Evolutionary conservation across 2,329 filamentous ascomycete species (phyloP).

Genomic region (Cladosporium velox): DNA sequence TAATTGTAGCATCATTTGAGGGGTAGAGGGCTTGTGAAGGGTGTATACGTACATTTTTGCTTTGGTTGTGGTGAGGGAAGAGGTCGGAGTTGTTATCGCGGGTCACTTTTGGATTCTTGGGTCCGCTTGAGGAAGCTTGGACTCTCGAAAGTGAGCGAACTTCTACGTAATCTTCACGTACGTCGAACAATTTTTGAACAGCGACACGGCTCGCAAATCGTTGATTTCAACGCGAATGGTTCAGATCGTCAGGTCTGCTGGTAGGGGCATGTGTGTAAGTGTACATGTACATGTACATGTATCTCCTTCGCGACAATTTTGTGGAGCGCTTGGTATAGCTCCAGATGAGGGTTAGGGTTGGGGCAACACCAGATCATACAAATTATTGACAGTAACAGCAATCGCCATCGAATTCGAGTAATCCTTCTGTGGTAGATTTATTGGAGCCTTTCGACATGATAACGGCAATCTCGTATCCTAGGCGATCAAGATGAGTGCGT

Average conservation of each 20-base stretch:
- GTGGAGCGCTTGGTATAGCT: not conserved
- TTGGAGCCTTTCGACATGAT: not conserved
- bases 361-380: not conserved
- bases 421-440: not conserved
- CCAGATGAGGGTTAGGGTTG: not conserved
- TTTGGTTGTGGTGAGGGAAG: slow-evolving; percentile 1
- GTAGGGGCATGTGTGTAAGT: too few relatives aligned
- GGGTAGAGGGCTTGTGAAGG: not conserved
- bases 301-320: not conserved
- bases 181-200: not conserved
- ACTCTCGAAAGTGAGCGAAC: not conserved
- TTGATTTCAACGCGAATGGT: not conserved
- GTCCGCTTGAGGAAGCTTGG: not conserved
- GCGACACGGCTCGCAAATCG: not conserved
- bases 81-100: not conserved
- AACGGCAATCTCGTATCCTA: not conserved
- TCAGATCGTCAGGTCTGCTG: not conserved
- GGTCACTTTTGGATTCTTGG: not conserved
- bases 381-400: not conserved
- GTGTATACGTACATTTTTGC: not conserved
- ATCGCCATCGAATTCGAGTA: not conserved
- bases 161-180: slow-evolving; percentile 2
- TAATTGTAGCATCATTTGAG: slow-evolving; percentile 14
- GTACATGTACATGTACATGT: not conserved
- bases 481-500: too few relatives aligned